A percentile compares a stretch with the other conserved stretches of the same genome.
Evolutionary conservation across 2,329 filamentous ascomycete species (phyloP).

Genomic region (Colletotrichum viniferum): DNA sequence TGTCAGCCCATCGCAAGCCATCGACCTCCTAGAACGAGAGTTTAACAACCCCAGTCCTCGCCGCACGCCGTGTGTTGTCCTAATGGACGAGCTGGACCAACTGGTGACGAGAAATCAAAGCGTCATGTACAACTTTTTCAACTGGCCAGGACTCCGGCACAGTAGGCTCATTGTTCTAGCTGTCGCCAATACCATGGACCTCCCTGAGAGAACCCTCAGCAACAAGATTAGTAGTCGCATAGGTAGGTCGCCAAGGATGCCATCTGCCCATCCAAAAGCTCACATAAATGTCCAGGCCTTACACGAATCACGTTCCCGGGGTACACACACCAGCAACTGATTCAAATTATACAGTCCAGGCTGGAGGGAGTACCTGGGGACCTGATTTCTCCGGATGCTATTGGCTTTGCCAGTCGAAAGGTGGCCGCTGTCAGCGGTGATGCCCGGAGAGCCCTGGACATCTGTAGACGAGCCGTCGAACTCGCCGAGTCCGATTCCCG

Average conservation of each 20-base stretch:
- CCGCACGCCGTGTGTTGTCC: conserved; percentile 90
- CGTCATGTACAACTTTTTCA: conserved; percentile 99
- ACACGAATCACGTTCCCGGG: conserved; percentile 97
- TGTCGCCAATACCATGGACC: conserved; percentile 98
- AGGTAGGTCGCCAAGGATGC: conserved; percentile 39
- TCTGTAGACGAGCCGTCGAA: conserved; percentile 93
- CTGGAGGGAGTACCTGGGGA: conserved; percentile 86
- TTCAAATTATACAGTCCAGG: conserved; percentile 96
- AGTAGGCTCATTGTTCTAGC: conserved; percentile 94
- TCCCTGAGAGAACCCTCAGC: conserved; percentile 92
- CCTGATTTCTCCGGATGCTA: conserved; percentile 89
- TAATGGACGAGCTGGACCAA: conserved; percentile 99
- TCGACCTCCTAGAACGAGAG: conserved; percentile 89
- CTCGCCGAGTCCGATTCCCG: conserved; percentile 78
- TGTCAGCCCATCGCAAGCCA: conserved; percentile 87
- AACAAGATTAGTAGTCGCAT: conserved; percentile 97
- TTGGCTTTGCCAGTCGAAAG: conserved; percentile 96
- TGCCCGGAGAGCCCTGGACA: conserved; percentile 88
- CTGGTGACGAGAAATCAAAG: conserved; percentile 97
- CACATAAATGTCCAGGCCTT: conserved; percentile 52
- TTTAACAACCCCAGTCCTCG: conserved; percentile 91
- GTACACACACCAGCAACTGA: conserved; percentile 95
- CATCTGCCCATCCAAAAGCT: neutral
- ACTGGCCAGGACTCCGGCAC: conserved; percentile 92
- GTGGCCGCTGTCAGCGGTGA: conserved; percentile 96